These are phyloP conservation scores for Leishmania gerbilli DNA, from an alignment of 208 protist species.

Conservation along the genomic window DNA sequence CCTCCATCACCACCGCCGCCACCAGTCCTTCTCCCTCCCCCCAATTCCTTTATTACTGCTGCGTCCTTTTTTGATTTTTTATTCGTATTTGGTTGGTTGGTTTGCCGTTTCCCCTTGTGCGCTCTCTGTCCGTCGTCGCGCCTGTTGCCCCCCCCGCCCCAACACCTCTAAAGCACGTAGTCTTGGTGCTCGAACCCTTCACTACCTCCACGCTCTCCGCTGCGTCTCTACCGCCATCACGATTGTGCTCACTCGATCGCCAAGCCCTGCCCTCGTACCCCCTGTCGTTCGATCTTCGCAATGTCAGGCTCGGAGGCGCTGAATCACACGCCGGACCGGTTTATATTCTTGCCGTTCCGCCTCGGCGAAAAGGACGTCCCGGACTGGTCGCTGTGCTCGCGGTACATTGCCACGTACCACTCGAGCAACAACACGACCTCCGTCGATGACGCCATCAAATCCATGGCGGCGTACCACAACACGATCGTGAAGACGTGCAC, in stretches of 20 bases:
- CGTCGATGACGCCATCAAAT: conserved; percentile 61
- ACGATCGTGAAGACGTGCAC: conserved; percentile 67
- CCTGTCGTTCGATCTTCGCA: background rate
- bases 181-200: background rate
- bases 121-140: background rate
- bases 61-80: background rate
- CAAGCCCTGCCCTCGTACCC: no score
- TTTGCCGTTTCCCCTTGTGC: background rate
- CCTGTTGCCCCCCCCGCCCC: no score
- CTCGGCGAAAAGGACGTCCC: conserved; percentile 61
- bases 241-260: background rate
- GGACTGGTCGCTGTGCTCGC: conserved; percentile 67
- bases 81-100: background rate
- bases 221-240: background rate
- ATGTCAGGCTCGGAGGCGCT: conserved; percentile 17
- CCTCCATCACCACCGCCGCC: no score
- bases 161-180: background rate
- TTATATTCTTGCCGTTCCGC: conserved; percentile 77
- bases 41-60: no score
- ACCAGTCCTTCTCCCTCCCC: no score
- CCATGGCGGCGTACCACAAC: conserved; percentile 70
- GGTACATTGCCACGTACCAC: conserved; percentile 68
- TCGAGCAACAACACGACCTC: conserved; percentile 64
- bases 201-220: background rate
- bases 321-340: conserved; percentile 56